Conservation (phyloP, 2,329 filamentous ascomycete genomes). For the Colletotrichum lupini region DNA sequence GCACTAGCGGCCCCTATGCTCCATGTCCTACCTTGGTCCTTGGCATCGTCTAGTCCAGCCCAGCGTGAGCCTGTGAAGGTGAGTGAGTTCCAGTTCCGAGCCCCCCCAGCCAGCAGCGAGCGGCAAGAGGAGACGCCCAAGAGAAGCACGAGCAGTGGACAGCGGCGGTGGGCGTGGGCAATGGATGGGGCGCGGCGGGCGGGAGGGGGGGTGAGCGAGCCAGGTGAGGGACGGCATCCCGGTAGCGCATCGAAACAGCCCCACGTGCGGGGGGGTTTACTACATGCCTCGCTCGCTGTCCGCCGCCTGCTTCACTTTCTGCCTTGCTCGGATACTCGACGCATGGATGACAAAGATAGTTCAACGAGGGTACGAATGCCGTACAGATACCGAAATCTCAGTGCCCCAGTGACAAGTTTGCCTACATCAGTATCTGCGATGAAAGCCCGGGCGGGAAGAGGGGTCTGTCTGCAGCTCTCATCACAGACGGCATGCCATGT, state of each 20-base stretch:
- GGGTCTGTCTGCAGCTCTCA: neutral
- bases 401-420: neutral
- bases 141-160: neutral
- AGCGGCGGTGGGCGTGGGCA: neutral
- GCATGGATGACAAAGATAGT: neutral
- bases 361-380: too few species aligned
- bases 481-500: neutral
- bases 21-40: neutral
- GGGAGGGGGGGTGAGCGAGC: neutral
- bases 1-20: neutral
- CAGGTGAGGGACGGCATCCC: constrained; percentile 9
- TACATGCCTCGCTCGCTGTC: neutral
- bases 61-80: neutral
- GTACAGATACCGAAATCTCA: neutral
- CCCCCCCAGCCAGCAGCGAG: neutral
- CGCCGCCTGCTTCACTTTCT: neutral
- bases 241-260: constrained; percentile 36
- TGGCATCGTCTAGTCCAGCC: neutral
- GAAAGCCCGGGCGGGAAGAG: neutral
- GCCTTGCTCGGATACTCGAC: neutral
- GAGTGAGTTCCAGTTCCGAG: neutral
- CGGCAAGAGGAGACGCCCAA: neutral
- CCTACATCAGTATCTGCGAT: neutral
- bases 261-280: constrained; percentile 33
- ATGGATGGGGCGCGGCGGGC: constrained; percentile 8